Conservation (phyloP, 2,329 filamentous ascomycete genomes). For the Coleophoma cylindrospora region DNA sequence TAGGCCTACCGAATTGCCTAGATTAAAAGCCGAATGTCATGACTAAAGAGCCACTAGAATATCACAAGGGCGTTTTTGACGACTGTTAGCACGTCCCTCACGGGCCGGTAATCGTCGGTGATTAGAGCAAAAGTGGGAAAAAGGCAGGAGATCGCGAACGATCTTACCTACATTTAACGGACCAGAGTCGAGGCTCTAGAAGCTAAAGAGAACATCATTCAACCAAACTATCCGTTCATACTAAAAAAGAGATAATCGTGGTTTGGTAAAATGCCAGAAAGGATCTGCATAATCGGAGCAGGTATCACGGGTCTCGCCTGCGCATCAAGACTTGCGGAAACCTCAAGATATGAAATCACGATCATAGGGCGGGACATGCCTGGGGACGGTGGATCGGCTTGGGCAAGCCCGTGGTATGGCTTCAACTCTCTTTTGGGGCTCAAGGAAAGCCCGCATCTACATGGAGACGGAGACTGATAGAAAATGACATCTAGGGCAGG, state of each 20-base stretch:
- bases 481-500: not conserved
- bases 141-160: no score
- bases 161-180: no score
- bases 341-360: not conserved
- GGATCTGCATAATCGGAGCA: constrained; percentile 2
- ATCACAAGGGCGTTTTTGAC: no score
- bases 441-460: not conserved
- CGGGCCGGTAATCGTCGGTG: no score
- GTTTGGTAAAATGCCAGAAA: not conserved
- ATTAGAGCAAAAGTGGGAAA: no score
- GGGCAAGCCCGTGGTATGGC: constrained; percentile 4
- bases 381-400: not conserved
- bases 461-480: not conserved
- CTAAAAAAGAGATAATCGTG: not conserved
- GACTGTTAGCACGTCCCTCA: no score
- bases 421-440: not conserved
- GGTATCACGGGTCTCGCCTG: constrained; percentile 3
- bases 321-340: not conserved
- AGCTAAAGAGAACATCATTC: no score
- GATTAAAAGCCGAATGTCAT: no score
- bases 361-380: constrained; percentile 3
- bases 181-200: no score
- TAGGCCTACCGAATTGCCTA: no score
- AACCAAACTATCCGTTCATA: no score
- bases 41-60: no score